Evolutionary conservation across 1,284 basidiomycete genomes (phyloP), one percentile per base, ranked within the genome.

Genomic region (Takashimella koratensis): DNA sequence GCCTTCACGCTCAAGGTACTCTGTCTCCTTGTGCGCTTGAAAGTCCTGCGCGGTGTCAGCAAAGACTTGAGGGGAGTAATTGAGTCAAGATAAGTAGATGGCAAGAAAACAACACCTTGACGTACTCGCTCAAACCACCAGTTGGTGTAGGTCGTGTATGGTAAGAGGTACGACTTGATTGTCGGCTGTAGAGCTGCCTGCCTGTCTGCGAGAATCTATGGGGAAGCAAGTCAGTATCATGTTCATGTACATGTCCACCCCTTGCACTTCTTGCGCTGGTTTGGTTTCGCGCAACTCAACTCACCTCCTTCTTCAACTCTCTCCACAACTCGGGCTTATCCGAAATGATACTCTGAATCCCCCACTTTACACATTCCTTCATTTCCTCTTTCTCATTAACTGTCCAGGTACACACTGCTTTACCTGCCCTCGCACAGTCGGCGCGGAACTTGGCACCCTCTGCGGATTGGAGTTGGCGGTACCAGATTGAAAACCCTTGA

Each of bases 341-440:
- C 4, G 92, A 95, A 59, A 98, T 82, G 62, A 98, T 88, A 10
- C 85, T 91, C 66, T 87, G 84, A 20, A 90, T 88, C 56, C 84
- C 89, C 95, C 93, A 97, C 61, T 91, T 80, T 19, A 88, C 87
- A 56, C 90, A 91, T 82, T 97, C 90, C 79, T 95, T 87, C 94
- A 98, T 97, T 71, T 95, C 86, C 56, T 85, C 84, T 10, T 85
- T 84, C 45, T 87, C 82, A 72, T 98, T 98, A 25, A 98, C 94
- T 0, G 95, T 98, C 59, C 58, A 63, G 4, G 53, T 51, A 41
- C 93, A 86, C 45, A 97, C 67, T 65, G 83, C 83, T 82, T 99
- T 99, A 21, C 87, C 87, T 0, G 83, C 85, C 16, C 70, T 77
- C 70, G 84, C 84, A 74, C 90, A 93, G 58, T 94, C 87, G 45